Evolutionary conservation across 257 asterid genomes (phyloP), one percentile per base, ranked within the genome.

Genomic region (Salvia splendens): DNA sequence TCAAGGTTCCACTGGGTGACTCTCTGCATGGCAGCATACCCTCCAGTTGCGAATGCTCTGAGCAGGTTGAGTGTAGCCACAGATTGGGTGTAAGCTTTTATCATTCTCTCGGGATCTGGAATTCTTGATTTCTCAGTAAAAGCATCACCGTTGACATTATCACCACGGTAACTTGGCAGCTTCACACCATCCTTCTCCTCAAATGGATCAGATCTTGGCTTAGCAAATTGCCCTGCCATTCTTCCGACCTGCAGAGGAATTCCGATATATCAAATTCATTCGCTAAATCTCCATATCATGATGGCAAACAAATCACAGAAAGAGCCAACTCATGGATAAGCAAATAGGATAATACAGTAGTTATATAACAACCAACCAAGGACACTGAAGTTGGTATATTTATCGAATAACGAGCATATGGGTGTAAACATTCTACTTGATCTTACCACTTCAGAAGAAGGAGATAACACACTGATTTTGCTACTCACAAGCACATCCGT

Each of bases 1-100:
- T 86, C 95, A n/a, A 88, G 95, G 68, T 85, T 88, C 95, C 95
- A 88, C 60, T 85, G 87, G 15, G 78, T 80, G 70, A 88, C 90
- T 74, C 95, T 82, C 77, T 86, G 93, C 89, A 88, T 80, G 47
- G 88, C 90, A 38, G 95, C 95, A 73, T 85, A 88, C 7, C 95
- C 93, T 47, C 95, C 95, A 1, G 90, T 88, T 56, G 95, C 90
- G 67, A 88, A 88, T 5, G 95, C 90, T 61, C 95, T 75, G 71
- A 88, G 95, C 4, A 88, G 85, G 79, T 88, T 88, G 67, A 88
- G 74, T 2, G 95, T 83, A 50, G 95, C 82, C 20, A 81, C 95
- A 24, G 95, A 88, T 67, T 88, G 95, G 5, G 89, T 75, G 57
- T 88, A 88, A 33, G 95, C 93, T 74, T 79, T 71, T 73, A 88